phyloP scores from a whole-genome alignment of 768 basidiomycete species.

The Hydnum rufescens region DNA sequence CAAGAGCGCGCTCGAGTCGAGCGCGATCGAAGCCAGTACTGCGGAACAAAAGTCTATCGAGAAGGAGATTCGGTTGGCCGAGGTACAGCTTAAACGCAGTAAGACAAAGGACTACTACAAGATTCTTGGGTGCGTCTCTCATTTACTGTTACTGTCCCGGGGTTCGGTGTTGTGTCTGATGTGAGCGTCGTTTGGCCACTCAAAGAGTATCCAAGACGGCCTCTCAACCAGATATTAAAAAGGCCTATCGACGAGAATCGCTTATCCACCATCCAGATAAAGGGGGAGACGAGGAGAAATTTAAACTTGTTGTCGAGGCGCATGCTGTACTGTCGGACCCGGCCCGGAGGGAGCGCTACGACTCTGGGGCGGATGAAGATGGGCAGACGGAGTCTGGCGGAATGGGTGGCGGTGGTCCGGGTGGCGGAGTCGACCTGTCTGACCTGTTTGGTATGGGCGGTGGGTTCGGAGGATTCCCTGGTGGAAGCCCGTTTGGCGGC shows the following conservation, averaged over 20 bases:
- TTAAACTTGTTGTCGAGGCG: conserved; percentile 77
- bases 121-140: conserved; percentile 29
- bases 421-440: conserved; percentile 8
- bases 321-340: conserved; percentile 63
- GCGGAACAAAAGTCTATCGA: conserved; percentile 21
- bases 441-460: conserved; percentile 8
- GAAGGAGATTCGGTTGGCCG: conserved; percentile 58
- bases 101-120: conserved; percentile 86
- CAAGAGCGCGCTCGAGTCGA: conserved; percentile 58
- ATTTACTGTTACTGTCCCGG: neutral
- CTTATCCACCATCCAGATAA: conserved; percentile 36
- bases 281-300: conserved; percentile 92
- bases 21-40: conserved; percentile 37
- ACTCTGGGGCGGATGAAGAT: conserved; percentile 67
- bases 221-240: conserved; percentile 60
- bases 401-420: neutral
- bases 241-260: conserved; percentile 75
- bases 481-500: conserved; percentile 1
- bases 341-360: conserved; percentile 25
- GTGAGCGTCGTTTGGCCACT: conserved; percentile 12
- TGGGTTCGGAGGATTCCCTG: conserved; percentile 8
- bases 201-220: conserved; percentile 35
- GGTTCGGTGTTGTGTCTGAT: neutral
- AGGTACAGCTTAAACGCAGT: conserved; percentile 63
- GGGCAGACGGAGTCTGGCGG: conserved; percentile 18